Percentiles rank a stretch among this genome's conserved stretches.
Conservation (phyloP, 495 filamentous ascomycete species). For the Friedmanniomyces endolithicus region DNA sequence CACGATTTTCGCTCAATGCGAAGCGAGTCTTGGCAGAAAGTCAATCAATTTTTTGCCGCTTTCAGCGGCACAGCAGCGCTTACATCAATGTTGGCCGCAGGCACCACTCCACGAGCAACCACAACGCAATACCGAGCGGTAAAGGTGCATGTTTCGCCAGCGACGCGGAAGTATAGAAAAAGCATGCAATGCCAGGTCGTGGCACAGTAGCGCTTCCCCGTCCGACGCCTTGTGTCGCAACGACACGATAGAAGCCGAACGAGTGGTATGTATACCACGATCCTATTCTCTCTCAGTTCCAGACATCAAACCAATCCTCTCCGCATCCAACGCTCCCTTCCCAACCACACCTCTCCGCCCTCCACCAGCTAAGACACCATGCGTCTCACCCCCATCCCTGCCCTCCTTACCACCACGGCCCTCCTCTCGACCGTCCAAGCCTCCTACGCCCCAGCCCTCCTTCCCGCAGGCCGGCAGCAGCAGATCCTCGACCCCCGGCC, state of each 20-base stretch:
- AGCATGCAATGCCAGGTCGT: background rate
- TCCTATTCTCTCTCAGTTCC: too few species aligned
- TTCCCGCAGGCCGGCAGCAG: too few species aligned
- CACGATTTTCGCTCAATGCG: too few species aligned
- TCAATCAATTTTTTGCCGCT: slow-evolving; percentile 10
- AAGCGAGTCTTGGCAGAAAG: too few species aligned
- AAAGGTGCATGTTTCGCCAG: background rate
- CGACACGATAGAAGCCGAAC: background rate
- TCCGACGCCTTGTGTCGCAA: background rate
- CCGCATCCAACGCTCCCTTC: background rate
- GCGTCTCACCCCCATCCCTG: background rate
- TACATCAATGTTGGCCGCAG: background rate
- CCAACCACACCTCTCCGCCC: background rate
- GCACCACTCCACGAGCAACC: too few species aligned
- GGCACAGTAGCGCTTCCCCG: slow-evolving; percentile 10
- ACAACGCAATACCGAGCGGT: background rate
- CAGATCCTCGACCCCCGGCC: background rate
- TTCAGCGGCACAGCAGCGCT: slow-evolving; percentile 18
- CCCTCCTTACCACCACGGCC: background rate
- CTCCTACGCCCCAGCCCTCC: too few species aligned
- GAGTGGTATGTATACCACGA: background rate
- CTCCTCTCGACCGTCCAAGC: background rate
- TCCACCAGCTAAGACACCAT: background rate
- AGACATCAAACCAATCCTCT: too few species aligned
- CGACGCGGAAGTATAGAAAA: too few species aligned